Base-by-base conservation (phyloP, 257 asterid species). In the Buddleja alternifolia region DNA sequence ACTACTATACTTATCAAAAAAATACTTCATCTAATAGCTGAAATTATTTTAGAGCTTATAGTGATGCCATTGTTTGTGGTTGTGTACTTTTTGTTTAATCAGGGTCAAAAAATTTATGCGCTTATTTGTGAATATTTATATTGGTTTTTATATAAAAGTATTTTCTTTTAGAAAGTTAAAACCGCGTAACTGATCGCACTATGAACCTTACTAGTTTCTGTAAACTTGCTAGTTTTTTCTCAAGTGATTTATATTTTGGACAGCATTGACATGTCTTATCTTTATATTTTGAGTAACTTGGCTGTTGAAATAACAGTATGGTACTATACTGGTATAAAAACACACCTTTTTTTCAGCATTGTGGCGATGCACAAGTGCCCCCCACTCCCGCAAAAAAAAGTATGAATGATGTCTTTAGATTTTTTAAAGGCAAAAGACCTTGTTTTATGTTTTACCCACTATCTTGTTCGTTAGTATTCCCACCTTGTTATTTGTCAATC, bases 391-490 rank as follows among this genome's bases (percentile, higher is more conserved):
- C n/a, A 29, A 29, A 29, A 29, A 29, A 29, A 29, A 29, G 34
- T 29, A 29, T 29, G 34, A 29, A 44, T 20, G 54, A 39, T 67
- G 59, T 55, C 23, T 40, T 7, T 14, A 19, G 25, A 55, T 44
- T 59, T 40, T 24, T 53, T 37, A 63, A 73, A 19, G 52, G 14
- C 6, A 36, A 71, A 32, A 23, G 8, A 11, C 34, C 39, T 3
- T 32, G 48, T 63, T 55, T 58, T 44, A 17, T 62, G 45, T 53
- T 58, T 29, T 52, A 34, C 60, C 55, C 41, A 15, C 37, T 11
- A 59, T 72, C 17, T 61, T 55, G 8, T 60, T 60, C 63, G 25
- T 37, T 63, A 1, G 24, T 66, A 3, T 60, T 45, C n/a, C 34
- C 17, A 50, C 29, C 41, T 37, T 59, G 8, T 63, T 1, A 48